These are phyloP conservation scores for Ailanthus altissimus DNA, from an alignment of 345 rosid species.

Conservation along the genomic window DNA sequence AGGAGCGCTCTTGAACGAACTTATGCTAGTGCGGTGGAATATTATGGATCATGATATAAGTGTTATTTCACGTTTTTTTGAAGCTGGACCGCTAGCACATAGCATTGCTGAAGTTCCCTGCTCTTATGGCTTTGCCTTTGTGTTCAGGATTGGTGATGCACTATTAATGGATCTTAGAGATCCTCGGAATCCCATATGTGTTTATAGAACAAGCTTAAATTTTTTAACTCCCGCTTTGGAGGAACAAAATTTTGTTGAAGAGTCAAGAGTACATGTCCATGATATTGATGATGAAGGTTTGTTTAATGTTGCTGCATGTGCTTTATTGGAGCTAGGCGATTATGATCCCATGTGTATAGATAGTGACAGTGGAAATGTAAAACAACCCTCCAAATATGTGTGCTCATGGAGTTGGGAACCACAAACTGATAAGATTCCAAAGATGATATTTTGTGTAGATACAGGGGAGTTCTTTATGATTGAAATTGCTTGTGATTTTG, in stretches of 20 bases:
- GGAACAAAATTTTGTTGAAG: constrained; percentile 77
- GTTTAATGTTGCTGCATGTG: constrained; percentile 93
- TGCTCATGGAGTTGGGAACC: constrained; percentile 98
- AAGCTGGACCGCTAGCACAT: constrained; percentile 82
- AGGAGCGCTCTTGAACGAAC: constrained; percentile 62
- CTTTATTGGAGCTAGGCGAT: constrained; percentile 87
- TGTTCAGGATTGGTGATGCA: constrained; percentile 90
- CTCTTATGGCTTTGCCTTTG: constrained; percentile 82
- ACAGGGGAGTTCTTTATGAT: constrained; percentile 86
- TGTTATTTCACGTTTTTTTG: constrained; percentile 57
- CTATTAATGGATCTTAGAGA: constrained; percentile 97
- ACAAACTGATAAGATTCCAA: constrained; percentile 52
- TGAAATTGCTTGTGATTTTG: constrained; percentile 55
- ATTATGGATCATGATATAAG: constrained; percentile 50
- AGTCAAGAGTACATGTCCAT: constrained; percentile 63
- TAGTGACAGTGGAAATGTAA: constrained; percentile 50
- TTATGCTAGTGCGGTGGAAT: constrained; percentile 74
- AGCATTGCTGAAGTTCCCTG: constrained; percentile 82
- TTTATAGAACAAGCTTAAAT: constrained; percentile 70
- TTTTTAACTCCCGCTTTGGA: constrained; percentile 58
- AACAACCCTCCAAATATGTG: constrained; percentile 54
- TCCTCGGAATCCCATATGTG: constrained; percentile 66
- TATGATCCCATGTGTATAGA: constrained; percentile 99
- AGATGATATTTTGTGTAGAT: constrained; percentile 80
- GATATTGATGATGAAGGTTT: constrained; percentile 95